Percentiles rank a stretch among this genome's conserved stretches.
Conservation (phyloP, 108 stramenopile genomes). For the Fragilariopsis cylindrus region DNA sequence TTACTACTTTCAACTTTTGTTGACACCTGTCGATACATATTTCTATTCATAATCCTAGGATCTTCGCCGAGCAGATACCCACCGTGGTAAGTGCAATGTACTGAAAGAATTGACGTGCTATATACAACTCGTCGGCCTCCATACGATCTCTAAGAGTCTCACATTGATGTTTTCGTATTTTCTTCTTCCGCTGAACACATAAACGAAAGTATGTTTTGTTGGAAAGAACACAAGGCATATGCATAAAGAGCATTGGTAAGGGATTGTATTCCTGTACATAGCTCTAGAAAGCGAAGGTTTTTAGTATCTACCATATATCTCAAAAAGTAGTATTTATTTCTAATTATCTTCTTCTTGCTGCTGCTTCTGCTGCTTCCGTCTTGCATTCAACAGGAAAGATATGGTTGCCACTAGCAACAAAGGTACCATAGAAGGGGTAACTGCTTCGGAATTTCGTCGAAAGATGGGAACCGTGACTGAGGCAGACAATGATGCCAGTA, state of each 20-base stretch:
- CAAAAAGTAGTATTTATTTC: not conserved
- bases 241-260: slow-evolving; percentile 66
- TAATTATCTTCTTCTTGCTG: not conserved
- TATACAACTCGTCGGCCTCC: no score
- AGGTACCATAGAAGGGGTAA: slow-evolving; percentile 4
- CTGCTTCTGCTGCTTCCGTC: not conserved
- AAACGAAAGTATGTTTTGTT: slow-evolving; percentile 43
- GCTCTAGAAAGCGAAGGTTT: no score
- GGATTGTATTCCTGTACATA: slow-evolving; percentile 45
- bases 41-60: slow-evolving; percentile 24
- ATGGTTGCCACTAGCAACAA: slow-evolving; percentile 18
- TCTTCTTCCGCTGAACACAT: not conserved
- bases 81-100: slow-evolving; percentile 42
- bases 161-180: not conserved
- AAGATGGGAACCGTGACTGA: not conserved
- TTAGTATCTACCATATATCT: not conserved
- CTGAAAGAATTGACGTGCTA: not conserved
- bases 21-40: no score
- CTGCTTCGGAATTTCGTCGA: slow-evolving; percentile 6
- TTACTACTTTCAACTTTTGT: no score
- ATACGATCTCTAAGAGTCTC: not conserved
- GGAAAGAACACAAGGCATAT: slow-evolving; percentile 70
- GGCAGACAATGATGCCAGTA: not conserved
- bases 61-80: slow-evolving; percentile 82
- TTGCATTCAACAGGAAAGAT: slow-evolving; percentile 6